Base-by-base conservation (phyloP, 179 eudicot species). In the Vitellaria paradoxa region DNA sequence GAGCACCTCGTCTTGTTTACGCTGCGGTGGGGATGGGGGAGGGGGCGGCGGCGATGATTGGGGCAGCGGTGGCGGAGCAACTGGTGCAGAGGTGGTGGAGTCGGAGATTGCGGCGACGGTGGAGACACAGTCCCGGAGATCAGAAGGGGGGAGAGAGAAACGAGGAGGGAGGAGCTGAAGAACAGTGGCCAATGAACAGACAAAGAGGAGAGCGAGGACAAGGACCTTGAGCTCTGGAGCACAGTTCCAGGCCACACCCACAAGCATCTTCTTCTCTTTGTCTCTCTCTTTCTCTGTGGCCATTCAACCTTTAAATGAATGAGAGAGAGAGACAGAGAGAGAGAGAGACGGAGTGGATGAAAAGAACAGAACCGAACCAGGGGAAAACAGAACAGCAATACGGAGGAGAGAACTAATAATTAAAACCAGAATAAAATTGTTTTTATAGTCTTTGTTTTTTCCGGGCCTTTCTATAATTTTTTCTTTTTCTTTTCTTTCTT, bases 201-300 rank as follows among this genome's bases (percentile, higher is more conserved):
- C 77, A 63, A 90, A 73, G 56, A 92, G 83, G 26, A 89, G 85
- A 3, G 88, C 86, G 0, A 89, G 79, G 77, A 88, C 77, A 9
- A 92, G 63, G 78, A 90, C 84, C 55, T 90, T 90, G 21, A 92
- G 82, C 70, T 91, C 94, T 1, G 90, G 87, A 0, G 89, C 91
- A 60, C 86, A 90, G 52, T 84, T 92, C 85, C 89, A 87, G 5
- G 82, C 68, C 0, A 90, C 61, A 2, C 91, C 88, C 0, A 86
- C 72, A 3, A 90, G 68, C 55, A 86, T 62, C 65, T 80, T 86
- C 80, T 66, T 70, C 13, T 85, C 80, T 4, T 2, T 30, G 37
- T 47, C 84, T 59, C 59, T 73, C 30, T 74, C 83, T 72, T 46
- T 74, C 15, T 68, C 81, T 47, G 18, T 69, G 4, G n/a, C 79